Evolutionary conservation across 2,329 filamentous ascomycete genomes (phyloP), one percentile per base, ranked within the genome.

Genomic region (Trichoderma arundinaceum): DNA sequence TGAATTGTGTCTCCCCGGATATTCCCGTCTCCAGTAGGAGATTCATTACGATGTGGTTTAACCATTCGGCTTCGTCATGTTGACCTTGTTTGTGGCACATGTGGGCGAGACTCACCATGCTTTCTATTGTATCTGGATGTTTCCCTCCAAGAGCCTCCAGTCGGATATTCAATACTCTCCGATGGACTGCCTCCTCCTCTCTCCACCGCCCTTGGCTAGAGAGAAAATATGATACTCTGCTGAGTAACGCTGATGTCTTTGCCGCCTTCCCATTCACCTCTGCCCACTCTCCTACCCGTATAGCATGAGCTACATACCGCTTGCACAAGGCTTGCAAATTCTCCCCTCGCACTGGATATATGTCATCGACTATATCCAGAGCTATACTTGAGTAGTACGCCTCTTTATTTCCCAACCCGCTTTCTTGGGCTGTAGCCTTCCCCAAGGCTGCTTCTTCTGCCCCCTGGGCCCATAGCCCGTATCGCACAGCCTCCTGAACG

Each of bases 21-120:
- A n/a, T n/a, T n/a, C n/a, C n/a, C n/a, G n/a, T n/a, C n/a, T 10
- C 7, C 35, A 3, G 35, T 38, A 28, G 22, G 22, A 28, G 2
- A 28, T 38, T 38, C 6, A 38, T 2, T 10, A 10, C 35, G 2
- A 2, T 3, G 3, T 38, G 3, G 7, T 38, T 38, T 7, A 15
- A 69, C 54, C 61, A 32, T 58, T 69, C 68, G 15, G 65, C 68
- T 65, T 72, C 61, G 10, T 65, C 13, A 60, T 70, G 69, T 48
- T 62, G 68, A 15, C 69, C 68, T 64, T 70, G 69, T 43, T 56
- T 71, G 72, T 57, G 52, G 61, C 72, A 72, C 53, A 66, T 69
- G 4, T 2, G 0, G n/a, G 64, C 65, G 60, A 61, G 32, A 7
- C 0, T 6, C 12, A 8, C 1, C 58, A 61, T 41, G 3, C 7